These are phyloP conservation scores for Aspergillus ellipticus DNA, from an alignment of 495 filamentous ascomycete genomes.

Conservation along the genomic window DNA sequence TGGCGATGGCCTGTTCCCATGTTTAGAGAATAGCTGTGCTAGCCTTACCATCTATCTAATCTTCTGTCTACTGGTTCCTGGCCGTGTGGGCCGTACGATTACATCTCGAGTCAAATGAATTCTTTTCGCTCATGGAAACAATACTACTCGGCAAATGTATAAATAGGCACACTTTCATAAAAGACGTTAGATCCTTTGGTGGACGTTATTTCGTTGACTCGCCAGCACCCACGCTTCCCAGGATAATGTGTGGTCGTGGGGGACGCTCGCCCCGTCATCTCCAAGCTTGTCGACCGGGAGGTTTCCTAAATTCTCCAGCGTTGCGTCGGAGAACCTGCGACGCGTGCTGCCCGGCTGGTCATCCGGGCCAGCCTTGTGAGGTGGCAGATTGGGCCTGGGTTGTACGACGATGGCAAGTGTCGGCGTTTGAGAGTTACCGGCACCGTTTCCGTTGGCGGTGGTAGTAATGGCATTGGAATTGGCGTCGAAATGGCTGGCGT, in stretches of 20 bases:
- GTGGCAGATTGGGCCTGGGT: conserved; percentile 5
- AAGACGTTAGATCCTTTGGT: neutral
- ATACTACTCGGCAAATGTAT: neutral
- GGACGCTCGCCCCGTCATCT: conserved; percentile 54
- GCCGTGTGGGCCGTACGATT: too few relatives aligned
- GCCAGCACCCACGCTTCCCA: conserved; percentile 66
- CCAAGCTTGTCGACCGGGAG: conserved; percentile 48
- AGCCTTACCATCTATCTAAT: too few relatives aligned
- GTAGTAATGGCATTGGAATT: conserved; percentile 25
- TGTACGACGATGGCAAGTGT: conserved; percentile 12
- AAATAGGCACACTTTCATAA: neutral
- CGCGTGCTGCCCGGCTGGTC: conserved; percentile 16
- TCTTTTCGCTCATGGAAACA: too few relatives aligned
- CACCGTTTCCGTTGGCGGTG: conserved; percentile 15
- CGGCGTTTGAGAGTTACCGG: conserved; percentile 5
- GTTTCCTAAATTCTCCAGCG: conserved; percentile 20
- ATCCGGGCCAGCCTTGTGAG: conserved; percentile 5
- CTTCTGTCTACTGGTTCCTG: too few relatives aligned
- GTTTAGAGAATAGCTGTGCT: too few relatives aligned
- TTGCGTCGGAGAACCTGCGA: conserved; percentile 20
- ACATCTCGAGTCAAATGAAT: too few relatives aligned
- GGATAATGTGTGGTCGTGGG: conserved; percentile 48
- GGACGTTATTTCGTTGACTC: conserved; percentile 9
- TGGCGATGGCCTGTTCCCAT: too few relatives aligned
- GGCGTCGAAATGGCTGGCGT: conserved; percentile 53